phyloP scores from a whole-genome alignment of 1,139 yeast genomes.

The Pichia sp. region DNA sequence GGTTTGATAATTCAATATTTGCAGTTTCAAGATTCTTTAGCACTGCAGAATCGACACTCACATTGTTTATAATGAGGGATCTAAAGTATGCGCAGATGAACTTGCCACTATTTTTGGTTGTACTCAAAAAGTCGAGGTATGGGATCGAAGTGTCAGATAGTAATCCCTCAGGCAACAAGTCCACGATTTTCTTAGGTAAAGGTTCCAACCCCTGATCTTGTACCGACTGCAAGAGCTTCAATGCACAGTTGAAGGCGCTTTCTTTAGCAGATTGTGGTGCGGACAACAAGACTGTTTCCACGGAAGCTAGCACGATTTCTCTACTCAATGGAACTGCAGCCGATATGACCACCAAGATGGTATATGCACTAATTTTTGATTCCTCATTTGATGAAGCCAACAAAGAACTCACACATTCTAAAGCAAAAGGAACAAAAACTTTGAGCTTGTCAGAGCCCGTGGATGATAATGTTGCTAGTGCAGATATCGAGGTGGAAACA shows the following conservation, averaged over 20 bases:
- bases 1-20: conserved; percentile 21
- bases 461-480: conserved; percentile 46
- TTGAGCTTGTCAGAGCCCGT: conserved; percentile 38
- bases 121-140: conserved; percentile 21
- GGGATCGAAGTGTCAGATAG: conserved; percentile 19
- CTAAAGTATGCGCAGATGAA: conserved; percentile 30
- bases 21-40: conserved; percentile 14
- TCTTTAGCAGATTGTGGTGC: conserved; percentile 13
- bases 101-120: conserved; percentile 21
- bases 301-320: conserved; percentile 63
- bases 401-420: conserved; percentile 54
- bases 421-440: conserved; percentile 47
- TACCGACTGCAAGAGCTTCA: conserved; percentile 36
- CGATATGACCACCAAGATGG: conserved; percentile 71
- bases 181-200: conserved; percentile 26
- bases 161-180: conserved; percentile 25
- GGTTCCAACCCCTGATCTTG: conserved; percentile 32
- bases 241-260: conserved; percentile 34
- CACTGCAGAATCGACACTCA: conserved; percentile 20
- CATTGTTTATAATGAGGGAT: conserved; percentile 23
- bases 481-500: conserved; percentile 69
- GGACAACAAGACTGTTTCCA: conserved; percentile 52
- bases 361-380: conserved; percentile 77
- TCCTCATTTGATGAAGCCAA: conserved; percentile 52
- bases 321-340: conserved; percentile 65